A percentile compares a stretch with the other conserved stretches of the same genome.
Evolutionary conservation across 2,329 filamentous ascomycete species (phyloP).

Genomic region (Dactylonectria estremocensis): DNA sequence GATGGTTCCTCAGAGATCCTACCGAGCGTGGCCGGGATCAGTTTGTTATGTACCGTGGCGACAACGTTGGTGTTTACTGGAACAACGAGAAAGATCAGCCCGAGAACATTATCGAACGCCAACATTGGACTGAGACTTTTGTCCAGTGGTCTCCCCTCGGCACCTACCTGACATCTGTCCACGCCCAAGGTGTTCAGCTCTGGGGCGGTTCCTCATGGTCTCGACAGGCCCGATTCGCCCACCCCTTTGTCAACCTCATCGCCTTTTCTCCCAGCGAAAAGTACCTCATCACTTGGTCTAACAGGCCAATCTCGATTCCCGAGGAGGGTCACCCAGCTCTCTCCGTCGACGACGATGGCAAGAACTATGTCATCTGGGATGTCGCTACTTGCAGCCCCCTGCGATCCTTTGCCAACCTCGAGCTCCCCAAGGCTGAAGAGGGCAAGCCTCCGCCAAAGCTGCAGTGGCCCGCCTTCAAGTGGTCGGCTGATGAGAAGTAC

Average conservation of each 20-base stretch:
- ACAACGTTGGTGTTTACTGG: slow-evolving; percentile 96
- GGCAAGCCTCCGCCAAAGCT: slow-evolving; percentile 85
- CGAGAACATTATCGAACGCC: slow-evolving; percentile 90
- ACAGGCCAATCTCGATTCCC: slow-evolving; percentile 91
- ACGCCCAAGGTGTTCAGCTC: slow-evolving; percentile 95
- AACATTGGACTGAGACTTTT: slow-evolving; percentile 98
- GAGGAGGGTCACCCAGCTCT: slow-evolving; percentile 89
- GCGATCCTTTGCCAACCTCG: slow-evolving; percentile 93
- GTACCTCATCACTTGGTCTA: slow-evolving; percentile 97
- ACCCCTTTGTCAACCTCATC: slow-evolving; percentile 95
- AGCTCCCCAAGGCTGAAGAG: slow-evolving; percentile 74
- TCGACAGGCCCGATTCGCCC: slow-evolving; percentile 92
- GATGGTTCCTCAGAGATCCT: slow-evolving; percentile 92
- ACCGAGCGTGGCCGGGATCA: slow-evolving; percentile 88
- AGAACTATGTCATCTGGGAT: slow-evolving; percentile 99
- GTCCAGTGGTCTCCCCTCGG: slow-evolving; percentile 98
- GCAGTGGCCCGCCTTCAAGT: slow-evolving; percentile 99
- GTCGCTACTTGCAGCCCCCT: slow-evolving; percentile 90
- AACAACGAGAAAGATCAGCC: slow-evolving; percentile 95
- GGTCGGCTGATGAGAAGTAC: slow-evolving; percentile 98
- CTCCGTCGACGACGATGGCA: slow-evolving; percentile 93
- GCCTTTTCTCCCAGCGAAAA: slow-evolving; percentile 96
- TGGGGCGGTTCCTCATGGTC: slow-evolving; percentile 95
- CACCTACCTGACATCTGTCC: slow-evolving; percentile 94
- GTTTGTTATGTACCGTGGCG: slow-evolving; percentile 93